These are phyloP conservation scores for Purpureocillium lavendulum DNA, from an alignment of 2,329 filamentous ascomycete genomes.

Conservation along the genomic window DNA sequence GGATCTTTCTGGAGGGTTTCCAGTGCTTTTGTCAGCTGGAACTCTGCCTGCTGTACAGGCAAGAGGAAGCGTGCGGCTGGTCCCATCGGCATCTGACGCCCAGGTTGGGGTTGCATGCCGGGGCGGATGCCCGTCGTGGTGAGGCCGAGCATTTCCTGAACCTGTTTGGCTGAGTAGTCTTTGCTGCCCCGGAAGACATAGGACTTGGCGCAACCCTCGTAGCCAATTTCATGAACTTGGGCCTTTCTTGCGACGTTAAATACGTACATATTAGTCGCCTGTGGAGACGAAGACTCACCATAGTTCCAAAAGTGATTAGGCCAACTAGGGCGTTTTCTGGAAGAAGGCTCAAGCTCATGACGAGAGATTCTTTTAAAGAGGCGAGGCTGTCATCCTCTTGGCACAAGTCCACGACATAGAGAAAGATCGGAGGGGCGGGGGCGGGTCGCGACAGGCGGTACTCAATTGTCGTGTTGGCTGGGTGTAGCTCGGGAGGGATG, in stretches of 20 bases:
- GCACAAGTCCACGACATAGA: slow-evolving; percentile 83
- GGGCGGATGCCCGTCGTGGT: slow-evolving; percentile 65
- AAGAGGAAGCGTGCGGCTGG: slow-evolving; percentile 85
- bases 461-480: slow-evolving; percentile 80
- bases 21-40: slow-evolving; percentile 91
- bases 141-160: slow-evolving; percentile 98
- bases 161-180: slow-evolving; percentile 95
- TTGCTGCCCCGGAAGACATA: slow-evolving; percentile 98
- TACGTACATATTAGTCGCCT: neutral
- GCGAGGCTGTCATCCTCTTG: slow-evolving; percentile 81
- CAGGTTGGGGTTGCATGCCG: slow-evolving; percentile 64
- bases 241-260: slow-evolving; percentile 26
- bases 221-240: slow-evolving; percentile 96
- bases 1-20: slow-evolving; percentile 95
- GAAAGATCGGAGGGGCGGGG: slow-evolving; percentile 78
- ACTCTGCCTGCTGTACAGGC: slow-evolving; percentile 91
- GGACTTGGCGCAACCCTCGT: slow-evolving; percentile 95
- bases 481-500: slow-evolving; percentile 76
- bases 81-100: slow-evolving; percentile 67
- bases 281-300: slow-evolving; percentile 47
- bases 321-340: slow-evolving; percentile 77
- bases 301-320: slow-evolving; percentile 83
- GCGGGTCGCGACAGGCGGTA: slow-evolving; percentile 74
- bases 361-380: slow-evolving; percentile 75
- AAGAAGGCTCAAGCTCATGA: slow-evolving; percentile 76